Conservation (phyloP, 257 asterid species). For the Catharanthus roseus region DNA sequence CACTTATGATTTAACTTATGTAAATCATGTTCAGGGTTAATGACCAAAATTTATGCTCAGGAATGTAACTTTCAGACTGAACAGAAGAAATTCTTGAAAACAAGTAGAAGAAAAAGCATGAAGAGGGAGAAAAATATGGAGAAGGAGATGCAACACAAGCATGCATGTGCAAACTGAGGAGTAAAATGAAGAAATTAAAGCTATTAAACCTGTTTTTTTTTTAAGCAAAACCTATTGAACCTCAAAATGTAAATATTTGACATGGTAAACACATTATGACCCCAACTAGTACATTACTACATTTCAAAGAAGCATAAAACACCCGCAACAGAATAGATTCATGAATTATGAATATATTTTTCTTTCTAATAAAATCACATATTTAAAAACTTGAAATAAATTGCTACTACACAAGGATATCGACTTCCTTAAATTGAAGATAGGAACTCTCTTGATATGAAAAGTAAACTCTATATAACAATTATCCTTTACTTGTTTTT, state of each 20-base stretch:
- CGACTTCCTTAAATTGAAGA: not conserved
- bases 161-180: not conserved
- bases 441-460: not conserved
- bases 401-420: not conserved
- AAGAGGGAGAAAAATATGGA: no score
- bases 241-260: not conserved
- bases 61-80: not conserved
- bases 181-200: constrained; percentile 1
- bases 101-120: not conserved
- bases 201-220: no score
- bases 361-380: not conserved
- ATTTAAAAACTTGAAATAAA: not conserved
- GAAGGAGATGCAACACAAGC: not conserved
- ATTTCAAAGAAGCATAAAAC: not conserved
- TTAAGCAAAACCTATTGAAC: not conserved
- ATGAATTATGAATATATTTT: not conserved
- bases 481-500: not conserved
- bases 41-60: not conserved
- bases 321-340: not conserved
- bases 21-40: not conserved
- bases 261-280: not conserved
- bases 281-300: not conserved
- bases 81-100: not conserved
- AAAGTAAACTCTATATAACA: no score
- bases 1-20: not conserved